phyloP scores from a whole-genome alignment of 441 rosid genomes.

The Rhodomyrtus psidioides region DNA sequence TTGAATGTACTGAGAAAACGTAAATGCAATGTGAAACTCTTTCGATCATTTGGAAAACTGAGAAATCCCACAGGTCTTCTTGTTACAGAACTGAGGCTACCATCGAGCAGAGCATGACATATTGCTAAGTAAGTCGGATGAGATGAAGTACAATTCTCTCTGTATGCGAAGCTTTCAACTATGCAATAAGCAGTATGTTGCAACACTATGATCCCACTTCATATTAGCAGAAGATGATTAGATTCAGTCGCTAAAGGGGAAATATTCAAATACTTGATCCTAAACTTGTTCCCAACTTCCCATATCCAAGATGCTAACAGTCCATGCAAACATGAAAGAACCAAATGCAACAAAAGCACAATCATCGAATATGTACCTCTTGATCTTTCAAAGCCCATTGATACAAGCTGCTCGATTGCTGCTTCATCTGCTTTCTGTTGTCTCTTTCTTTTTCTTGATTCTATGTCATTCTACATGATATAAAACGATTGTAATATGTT shows the following conservation, averaged over 20 bases:
- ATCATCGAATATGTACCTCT: constrained; percentile 28
- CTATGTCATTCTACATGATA: constrained; percentile 43
- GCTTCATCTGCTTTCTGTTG: constrained; percentile 22
- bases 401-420: constrained; percentile 48
- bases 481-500: not conserved
- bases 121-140: not conserved
- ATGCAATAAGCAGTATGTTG: not conserved
- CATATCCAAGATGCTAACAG: not conserved
- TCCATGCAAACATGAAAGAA: not conserved
- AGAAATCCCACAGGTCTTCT: not conserved
- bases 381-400: constrained; percentile 82
- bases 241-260: not conserved
- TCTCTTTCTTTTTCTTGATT: constrained; percentile 65
- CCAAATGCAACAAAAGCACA: not conserved
- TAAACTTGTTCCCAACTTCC: not conserved
- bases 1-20: not conserved
- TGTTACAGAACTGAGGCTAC: not conserved
- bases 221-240: not conserved
- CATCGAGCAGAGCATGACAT: not conserved
- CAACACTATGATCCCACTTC: not conserved
- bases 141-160: not conserved
- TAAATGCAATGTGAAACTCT: not conserved
- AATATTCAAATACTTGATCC: not conserved
- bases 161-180: not conserved
- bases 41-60: not conserved